These are phyloP conservation scores for Ustilaginoidea virens DNA, from an alignment of 2,329 filamentous ascomycete species.

Conservation along the genomic window DNA sequence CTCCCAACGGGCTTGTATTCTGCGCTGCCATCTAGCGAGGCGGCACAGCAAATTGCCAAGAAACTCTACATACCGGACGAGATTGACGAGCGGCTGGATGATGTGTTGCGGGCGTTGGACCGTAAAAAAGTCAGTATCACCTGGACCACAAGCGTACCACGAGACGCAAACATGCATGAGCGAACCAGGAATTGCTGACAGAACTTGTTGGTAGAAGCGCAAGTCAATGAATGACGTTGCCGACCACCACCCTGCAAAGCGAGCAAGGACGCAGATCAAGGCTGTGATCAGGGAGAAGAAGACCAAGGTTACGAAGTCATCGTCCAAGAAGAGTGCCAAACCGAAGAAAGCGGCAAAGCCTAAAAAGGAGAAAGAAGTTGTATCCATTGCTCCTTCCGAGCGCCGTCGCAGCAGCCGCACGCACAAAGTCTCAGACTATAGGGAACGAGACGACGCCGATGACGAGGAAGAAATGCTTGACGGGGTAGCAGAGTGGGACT, in stretches of 20 bases:
- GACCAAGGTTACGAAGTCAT: conserved; percentile 18
- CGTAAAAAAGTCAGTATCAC: conserved; percentile 44
- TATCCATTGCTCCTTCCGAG: conserved; percentile 23
- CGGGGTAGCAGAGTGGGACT: conserved; percentile 44
- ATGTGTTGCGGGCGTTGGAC: conserved; percentile 47
- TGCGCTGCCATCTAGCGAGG: conserved; percentile 57
- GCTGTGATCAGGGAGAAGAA: conserved; percentile 23
- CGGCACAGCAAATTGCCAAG: conserved; percentile 72
- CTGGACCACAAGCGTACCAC: too few relatives aligned
- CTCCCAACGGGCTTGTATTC: conserved; percentile 68
- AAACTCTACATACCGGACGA: conserved; percentile 72
- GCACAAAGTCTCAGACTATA: conserved; percentile 31
- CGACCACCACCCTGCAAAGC: conserved; percentile 28
- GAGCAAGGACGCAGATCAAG: conserved; percentile 21
- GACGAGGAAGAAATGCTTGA: conserved; percentile 48
- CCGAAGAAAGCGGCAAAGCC: conserved; percentile 13
- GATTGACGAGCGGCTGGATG: conserved; percentile 61
- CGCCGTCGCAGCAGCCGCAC: conserved; percentile 41
- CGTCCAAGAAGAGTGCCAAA: conserved; percentile 12
- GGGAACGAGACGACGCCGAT: conserved; percentile 40
- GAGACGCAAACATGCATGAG: too few relatives aligned
- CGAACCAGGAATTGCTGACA: conserved; percentile 12
- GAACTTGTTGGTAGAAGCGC: conserved; percentile 32
- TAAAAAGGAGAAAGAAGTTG: conserved; percentile 16
- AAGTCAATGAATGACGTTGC: conserved; percentile 35